A percentile compares a stretch with the other conserved stretches of the same genome.
These are phyloP conservation scores for Fusarium sp. DNA, from an alignment of 2,329 filamentous ascomycete species.

Conservation along the genomic window DNA sequence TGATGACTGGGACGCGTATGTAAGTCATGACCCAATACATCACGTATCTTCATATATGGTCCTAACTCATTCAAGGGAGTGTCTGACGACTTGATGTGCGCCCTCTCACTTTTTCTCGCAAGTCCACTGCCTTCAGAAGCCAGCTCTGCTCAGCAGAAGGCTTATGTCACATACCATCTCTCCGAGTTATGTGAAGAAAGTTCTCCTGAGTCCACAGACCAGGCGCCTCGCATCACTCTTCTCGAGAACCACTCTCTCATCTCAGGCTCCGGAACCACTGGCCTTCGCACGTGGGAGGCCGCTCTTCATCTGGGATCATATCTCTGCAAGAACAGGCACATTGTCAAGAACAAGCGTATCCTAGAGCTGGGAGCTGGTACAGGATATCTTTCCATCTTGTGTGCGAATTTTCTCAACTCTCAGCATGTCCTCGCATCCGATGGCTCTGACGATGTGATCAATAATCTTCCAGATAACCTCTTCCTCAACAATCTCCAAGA, in stretches of 20 bases:
- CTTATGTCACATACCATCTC: slow-evolving; percentile 79
- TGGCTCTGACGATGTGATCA: slow-evolving; percentile 80
- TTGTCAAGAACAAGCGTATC: slow-evolving; percentile 70
- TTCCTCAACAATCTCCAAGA: slow-evolving; percentile 76
- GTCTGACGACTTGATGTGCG: slow-evolving; percentile 82
- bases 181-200: slow-evolving; percentile 51
- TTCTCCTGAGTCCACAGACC: not conserved
- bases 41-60: not conserved
- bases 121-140: slow-evolving; percentile 75
- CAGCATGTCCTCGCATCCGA: slow-evolving; percentile 78
- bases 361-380: slow-evolving; percentile 84
- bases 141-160: slow-evolving; percentile 77
- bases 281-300: slow-evolving; percentile 86
- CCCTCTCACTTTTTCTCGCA: slow-evolving; percentile 75
- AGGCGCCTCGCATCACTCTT: slow-evolving; percentile 66
- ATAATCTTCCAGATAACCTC: slow-evolving; percentile 76
- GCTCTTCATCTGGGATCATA: slow-evolving; percentile 81
- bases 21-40: slow-evolving; percentile 64
- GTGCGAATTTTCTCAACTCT: slow-evolving; percentile 75
- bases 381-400: slow-evolving; percentile 81
- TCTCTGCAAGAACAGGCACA: slow-evolving; percentile 64
- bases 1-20: slow-evolving; percentile 87
- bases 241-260: slow-evolving; percentile 79
- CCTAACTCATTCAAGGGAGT: slow-evolving; percentile 75
- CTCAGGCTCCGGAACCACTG: slow-evolving; percentile 80